phyloP scores from a whole-genome alignment of 495 filamentous ascomycete species.

The Alectoria sarmentosa region DNA sequence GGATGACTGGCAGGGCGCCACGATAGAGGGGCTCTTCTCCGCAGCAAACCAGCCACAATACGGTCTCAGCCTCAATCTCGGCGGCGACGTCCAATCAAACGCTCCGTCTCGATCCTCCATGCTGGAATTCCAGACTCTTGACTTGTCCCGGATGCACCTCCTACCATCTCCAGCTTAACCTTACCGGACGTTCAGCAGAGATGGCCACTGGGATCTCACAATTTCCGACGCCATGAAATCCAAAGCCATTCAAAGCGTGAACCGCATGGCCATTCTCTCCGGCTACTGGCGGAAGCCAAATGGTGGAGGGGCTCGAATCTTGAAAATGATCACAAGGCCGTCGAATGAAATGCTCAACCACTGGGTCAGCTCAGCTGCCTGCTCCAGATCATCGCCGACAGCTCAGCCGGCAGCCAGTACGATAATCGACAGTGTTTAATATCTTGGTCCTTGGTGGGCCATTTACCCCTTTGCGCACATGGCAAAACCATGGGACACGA shows the following conservation, averaged over 20 bases:
- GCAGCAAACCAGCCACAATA: not conserved
- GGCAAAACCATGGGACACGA: slow-evolving; percentile 17
- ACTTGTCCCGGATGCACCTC: not conserved
- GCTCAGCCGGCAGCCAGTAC: slow-evolving; percentile 10
- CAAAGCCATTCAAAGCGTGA: not conserved
- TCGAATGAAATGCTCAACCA: slow-evolving; percentile 15
- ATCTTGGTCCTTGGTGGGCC: not conserved
- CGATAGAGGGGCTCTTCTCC: not conserved
- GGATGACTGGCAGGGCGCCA: not conserved
- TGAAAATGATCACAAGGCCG: slow-evolving; percentile 13
- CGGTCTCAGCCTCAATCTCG: not conserved
- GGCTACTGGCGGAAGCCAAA: slow-evolving; percentile 16
- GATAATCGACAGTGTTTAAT: slow-evolving; percentile 2
- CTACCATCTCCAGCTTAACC: not conserved
- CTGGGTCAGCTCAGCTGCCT: slow-evolving; percentile 20
- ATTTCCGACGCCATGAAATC: not conserved
- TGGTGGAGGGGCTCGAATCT: slow-evolving; percentile 3
- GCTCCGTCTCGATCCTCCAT: not conserved
- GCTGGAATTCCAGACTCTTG: not conserved
- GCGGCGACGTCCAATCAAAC: not conserved
- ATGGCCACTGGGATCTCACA: not conserved
- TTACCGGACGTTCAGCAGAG: not conserved
- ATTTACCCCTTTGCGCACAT: slow-evolving; percentile 15
- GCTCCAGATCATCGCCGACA: slow-evolving; percentile 20
- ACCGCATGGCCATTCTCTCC: slow-evolving; percentile 2